Conservation (phyloP, 148 eudicot genomes). For the Persicaria tinctoria region DNA sequence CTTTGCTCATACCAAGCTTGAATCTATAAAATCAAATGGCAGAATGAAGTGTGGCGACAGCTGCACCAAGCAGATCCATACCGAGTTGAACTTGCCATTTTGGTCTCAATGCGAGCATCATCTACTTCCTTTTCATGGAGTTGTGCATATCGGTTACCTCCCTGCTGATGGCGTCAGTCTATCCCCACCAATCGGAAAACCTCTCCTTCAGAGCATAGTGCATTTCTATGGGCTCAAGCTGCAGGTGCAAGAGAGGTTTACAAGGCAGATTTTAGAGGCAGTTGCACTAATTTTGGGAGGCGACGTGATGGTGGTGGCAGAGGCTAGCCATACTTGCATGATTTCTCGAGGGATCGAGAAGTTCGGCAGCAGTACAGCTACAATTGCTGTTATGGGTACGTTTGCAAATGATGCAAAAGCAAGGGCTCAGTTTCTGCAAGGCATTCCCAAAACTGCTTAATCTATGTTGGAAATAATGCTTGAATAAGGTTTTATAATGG, state of each 20-base stretch:
- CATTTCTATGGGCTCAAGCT: conserved; percentile 88
- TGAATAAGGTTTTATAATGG: too few relatives aligned
- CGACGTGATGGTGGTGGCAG: conserved; percentile 83
- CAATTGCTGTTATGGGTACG: conserved; percentile 77
- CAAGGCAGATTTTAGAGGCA: conserved; percentile 81
- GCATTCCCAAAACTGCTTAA: too few relatives aligned
- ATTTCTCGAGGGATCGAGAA: conserved; percentile 89
- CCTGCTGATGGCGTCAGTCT: conserved; percentile 15
- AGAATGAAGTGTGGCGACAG: conserved; percentile 6
- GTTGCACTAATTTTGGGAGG: conserved; percentile 63
- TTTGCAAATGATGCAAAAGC: conserved; percentile 57
- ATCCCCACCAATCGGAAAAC: conserved; percentile 55
- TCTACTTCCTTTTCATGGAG: conserved; percentile 87
- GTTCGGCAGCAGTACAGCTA: conserved; percentile 72
- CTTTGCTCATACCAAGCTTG: conserved; percentile 20
- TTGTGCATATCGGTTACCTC: conserved; percentile 76
- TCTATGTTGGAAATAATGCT: too few relatives aligned
- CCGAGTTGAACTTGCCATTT: conserved; percentile 60
- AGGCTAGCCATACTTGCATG: conserved; percentile 93
- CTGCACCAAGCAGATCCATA: conserved; percentile 12
- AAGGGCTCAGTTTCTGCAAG: conserved; percentile 52
- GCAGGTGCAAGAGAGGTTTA: conserved; percentile 93
- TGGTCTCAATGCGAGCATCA: conserved; percentile 98
- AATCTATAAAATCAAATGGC: conserved; percentile 27
- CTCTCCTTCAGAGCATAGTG: conserved; percentile 63